Evolutionary conservation across 208 protist genomes (phyloP).

Genomic region (Herpetomonas tarakana): DNA sequence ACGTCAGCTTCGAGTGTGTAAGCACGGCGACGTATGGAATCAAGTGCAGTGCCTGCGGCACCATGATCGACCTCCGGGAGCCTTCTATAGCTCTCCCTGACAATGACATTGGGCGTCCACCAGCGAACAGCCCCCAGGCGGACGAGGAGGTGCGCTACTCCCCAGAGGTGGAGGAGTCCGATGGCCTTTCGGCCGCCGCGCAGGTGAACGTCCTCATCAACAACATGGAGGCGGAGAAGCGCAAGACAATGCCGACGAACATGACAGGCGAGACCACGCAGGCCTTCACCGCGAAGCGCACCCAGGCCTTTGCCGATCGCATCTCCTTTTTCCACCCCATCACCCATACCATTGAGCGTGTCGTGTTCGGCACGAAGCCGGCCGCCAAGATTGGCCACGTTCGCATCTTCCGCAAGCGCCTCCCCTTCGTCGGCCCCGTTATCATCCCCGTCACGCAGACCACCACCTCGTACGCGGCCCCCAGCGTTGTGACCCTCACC

Average conservation of each 20-base stretch:
- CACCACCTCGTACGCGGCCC: slow-evolving; percentile 66
- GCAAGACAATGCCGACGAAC: slow-evolving; percentile 44
- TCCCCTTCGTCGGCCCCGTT: slow-evolving; percentile 57
- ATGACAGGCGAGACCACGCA: slow-evolving; percentile 68
- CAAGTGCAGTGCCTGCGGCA: slow-evolving; percentile 52
- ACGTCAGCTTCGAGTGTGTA: slow-evolving; percentile 57
- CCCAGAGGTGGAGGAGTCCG: slow-evolving; percentile 53
- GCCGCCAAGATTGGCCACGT: slow-evolving; percentile 65
- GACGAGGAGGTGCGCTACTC: slow-evolving; percentile 33
- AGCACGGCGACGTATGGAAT: slow-evolving; percentile 48
- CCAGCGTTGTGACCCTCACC: slow-evolving; percentile 23
- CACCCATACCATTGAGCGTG: slow-evolving; percentile 62
- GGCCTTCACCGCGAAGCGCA: slow-evolving; percentile 59
- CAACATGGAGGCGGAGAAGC: slow-evolving; percentile 44
- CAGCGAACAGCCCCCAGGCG: slow-evolving; percentile 7
- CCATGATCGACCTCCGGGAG: slow-evolving; percentile 68
- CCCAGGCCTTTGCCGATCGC: slow-evolving; percentile 50
- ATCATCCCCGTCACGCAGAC: slow-evolving; percentile 68
- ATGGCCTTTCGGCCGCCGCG: slow-evolving; percentile 39
- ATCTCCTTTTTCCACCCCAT: slow-evolving; percentile 72
- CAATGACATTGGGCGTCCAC: slow-evolving; percentile 26
- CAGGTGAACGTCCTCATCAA: slow-evolving; percentile 52
- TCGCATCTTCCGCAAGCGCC: slow-evolving; percentile 66
- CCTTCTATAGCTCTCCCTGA: slow-evolving; percentile 38
- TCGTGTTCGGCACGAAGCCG: slow-evolving; percentile 70